A percentile compares a stretch with the other conserved stretches of the same genome.
Evolutionary conservation across 352 stramenopile species (phyloP).

Genomic region (Phytophthora boehmeriae): DNA sequence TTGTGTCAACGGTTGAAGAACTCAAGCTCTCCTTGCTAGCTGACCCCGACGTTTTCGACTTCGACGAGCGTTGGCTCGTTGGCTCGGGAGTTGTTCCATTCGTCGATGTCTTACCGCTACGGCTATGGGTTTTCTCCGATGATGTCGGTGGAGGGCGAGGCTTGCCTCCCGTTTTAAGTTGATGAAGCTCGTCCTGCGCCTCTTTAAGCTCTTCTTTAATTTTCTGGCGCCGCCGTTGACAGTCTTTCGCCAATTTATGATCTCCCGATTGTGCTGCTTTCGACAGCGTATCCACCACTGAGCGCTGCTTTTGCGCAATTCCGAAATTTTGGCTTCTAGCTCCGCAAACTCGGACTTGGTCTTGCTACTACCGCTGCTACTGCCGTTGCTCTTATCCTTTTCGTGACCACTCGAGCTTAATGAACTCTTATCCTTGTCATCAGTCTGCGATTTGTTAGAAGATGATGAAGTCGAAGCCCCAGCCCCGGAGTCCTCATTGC

Average conservation of each 20-base stretch:
- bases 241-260: slow-evolving; percentile 78
- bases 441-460: slow-evolving; percentile 38
- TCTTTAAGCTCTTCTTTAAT: slow-evolving; percentile 82
- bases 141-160: slow-evolving; percentile 7
- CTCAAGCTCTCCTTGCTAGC: slow-evolving; percentile 42
- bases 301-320: slow-evolving; percentile 81
- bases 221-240: slow-evolving; percentile 67
- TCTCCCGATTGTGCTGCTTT: slow-evolving; percentile 77
- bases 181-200: slow-evolving; percentile 69
- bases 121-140: slow-evolving; percentile 12
- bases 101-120: slow-evolving; percentile 11
- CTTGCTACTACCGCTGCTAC: slow-evolving; percentile 27
- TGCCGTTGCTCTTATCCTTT: slow-evolving; percentile 36
- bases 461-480: slow-evolving; percentile 43
- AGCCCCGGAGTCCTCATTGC: slow-evolving; percentile 41
- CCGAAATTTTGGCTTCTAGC: slow-evolving; percentile 75
- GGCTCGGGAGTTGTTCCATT: slow-evolving; percentile 17
- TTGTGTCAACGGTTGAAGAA: slow-evolving; percentile 24
- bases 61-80: slow-evolving; percentile 21
- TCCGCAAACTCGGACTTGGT: slow-evolving; percentile 56
- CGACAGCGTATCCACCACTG: slow-evolving; percentile 70
- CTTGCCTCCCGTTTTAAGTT: slow-evolving; percentile 55
- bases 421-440: slow-evolving; percentile 38
- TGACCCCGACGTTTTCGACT: slow-evolving; percentile 31
- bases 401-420: slow-evolving; percentile 20